Percentiles rank a stretch among this genome's conserved stretches.
phyloP scores from a whole-genome alignment of 1,284 basidiomycete species.

The Stygiomarasmius scandens region DNA sequence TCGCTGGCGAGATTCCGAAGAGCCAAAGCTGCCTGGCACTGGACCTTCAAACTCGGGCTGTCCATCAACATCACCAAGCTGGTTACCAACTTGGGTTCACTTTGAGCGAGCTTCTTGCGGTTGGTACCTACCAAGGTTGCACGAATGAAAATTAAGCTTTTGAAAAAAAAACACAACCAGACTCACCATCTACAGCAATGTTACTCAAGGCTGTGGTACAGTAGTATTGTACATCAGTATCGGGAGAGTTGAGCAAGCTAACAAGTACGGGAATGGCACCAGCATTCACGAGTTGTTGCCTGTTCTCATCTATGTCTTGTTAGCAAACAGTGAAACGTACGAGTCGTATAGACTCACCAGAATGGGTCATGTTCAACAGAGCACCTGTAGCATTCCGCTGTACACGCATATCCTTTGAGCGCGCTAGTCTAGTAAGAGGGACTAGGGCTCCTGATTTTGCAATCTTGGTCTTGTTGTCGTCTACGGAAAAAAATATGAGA shows the following conservation, averaged over 20 bases:
- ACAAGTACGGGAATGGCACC: constrained; percentile 99
- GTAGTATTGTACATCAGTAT: constrained; percentile 99
- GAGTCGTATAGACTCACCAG: constrained; percentile 56
- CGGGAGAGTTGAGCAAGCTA: constrained; percentile 91
- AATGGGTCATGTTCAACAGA: constrained; percentile 99
- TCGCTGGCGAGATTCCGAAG: constrained; percentile 97
- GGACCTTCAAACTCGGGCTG: constrained; percentile 95
- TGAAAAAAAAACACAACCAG: constrained; percentile 8
- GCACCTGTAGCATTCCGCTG: constrained; percentile 99
- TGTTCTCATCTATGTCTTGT: constrained; percentile 81
- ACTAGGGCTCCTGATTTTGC: constrained; percentile 98
- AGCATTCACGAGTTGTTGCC: constrained; percentile 97
- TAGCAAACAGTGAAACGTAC: constrained; percentile 8
- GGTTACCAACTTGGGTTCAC: constrained; percentile 93
- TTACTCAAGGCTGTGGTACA: constrained; percentile 99
- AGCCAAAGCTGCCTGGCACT: constrained; percentile 97
- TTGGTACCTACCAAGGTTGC: constrained; percentile 63
- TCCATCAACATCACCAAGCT: constrained; percentile 98
- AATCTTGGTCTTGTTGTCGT: constrained; percentile 99
- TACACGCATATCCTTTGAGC: constrained; percentile 99
- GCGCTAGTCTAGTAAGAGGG: constrained; percentile 93
- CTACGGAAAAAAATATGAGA: constrained; percentile 38
- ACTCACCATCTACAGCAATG: constrained; percentile 92
- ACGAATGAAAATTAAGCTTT: background rate
- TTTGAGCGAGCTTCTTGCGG: constrained; percentile 93